Evolutionary conservation across 306 rosid genomes (phyloP), one percentile per base, ranked within the genome.

Genomic region (Trifolium fragiferum): DNA sequence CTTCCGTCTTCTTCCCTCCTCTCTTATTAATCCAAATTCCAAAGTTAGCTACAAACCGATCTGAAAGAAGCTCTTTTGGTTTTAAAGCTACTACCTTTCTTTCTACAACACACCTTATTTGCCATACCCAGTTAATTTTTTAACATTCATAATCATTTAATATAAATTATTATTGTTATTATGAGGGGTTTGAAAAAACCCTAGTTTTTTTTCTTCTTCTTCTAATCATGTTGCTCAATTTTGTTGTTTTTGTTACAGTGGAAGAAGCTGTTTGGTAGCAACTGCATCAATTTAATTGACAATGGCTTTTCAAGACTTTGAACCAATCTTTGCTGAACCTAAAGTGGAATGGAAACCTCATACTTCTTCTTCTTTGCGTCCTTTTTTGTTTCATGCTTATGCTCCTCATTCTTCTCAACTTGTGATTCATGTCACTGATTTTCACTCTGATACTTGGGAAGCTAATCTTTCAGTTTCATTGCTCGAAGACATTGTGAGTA

Each of bases 401-500:
- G 83, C 90, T 19, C 61, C 90, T 21, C 86, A 86, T 82, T 46
- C 91, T 59, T 83, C 86, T 59, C 90, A 82, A 76, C 73, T 91
- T 4, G 21, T 78, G 10, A 84, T 93, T 76, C 81, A 58, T 51
- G 93, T 79, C 80, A 83, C 94, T 8, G 90, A 93, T 84, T 93
- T 89, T 80, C 89, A 83, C 73, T 82, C 74, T 54, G 69, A 71
- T 68, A 82, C 94, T 33, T 93, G 91, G 94, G 96, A 88, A 81
- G 84, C 93, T 78, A 61, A 13, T 18, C 88, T 77, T 33, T 91
- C 98, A 4, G 81, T 82, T 72, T 49, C 84, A 49, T 84, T 79
- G 76, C 96, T 93, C 2, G 91, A 93, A 66, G 96, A 89, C 69
- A 83, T 93, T 88, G 97, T 93, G 23, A 87, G 86, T 79, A 40